Evolutionary conservation across 129 eudicot genomes (phyloP), one percentile per base, ranked within the genome.

Genomic region (Glebionis coronaria): DNA sequence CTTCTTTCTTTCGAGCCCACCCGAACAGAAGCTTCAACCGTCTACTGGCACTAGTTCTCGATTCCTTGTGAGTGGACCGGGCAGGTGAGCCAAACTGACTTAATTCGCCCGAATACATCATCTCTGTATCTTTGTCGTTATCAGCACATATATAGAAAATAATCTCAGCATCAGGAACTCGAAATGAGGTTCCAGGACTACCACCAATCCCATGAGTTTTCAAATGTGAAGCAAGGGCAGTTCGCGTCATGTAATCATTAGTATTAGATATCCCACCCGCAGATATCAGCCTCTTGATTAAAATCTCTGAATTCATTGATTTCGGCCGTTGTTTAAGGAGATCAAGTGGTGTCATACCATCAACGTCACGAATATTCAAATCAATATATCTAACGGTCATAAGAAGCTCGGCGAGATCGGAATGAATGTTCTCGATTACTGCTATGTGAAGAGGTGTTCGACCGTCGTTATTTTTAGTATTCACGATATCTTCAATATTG

Each of bases 361-460:
- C 81, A 2, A 19, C 66, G 65, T 93, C 98, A 44, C 77, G 63
- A n/a, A 84, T 70, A 52, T 81, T 93, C 27, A 88, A 44, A 20
- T 87, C 80, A 9, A 86, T 88, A 13, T 65, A 80, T 25, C 80
- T 78, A 4, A 77, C 89, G 4, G 81, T 61, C 92, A 93, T 82
- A 18, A 92, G 83, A 53, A 86, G 82, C 69, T 92, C 95, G 38
- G 86, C 91, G 4, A 84, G 45, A 55, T 88, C 90, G 46, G 87
- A 78, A 55, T 84, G 96, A 40, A 88, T 73, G 71, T 86, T 86
- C 63, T 79, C 86, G 2, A 79, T 76, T 61, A 88, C 81, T 18
- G 96, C 98, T 65, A 86, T 46, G 88, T 93, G 98, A 38, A 93
- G 97, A 44, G 97, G 75, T 2, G 98, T 84, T 75, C 95, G 81